Evolutionary conservation across 2,329 filamentous ascomycete species (phyloP), one percentile per base, ranked within the genome.

Genomic region (Hypoxylon sp.): DNA sequence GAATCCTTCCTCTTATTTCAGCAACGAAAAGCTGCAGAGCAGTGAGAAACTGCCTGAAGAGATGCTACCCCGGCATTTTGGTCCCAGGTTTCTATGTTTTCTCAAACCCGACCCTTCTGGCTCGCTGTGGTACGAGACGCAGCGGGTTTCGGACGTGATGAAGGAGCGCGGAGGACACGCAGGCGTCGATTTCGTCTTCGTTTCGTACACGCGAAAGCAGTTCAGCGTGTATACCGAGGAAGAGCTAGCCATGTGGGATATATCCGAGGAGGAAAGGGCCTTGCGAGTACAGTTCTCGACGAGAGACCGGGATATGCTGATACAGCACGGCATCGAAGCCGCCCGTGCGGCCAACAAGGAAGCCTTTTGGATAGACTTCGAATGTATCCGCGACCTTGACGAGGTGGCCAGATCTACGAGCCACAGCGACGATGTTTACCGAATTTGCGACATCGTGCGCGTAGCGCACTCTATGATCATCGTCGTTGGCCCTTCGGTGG

Each of bases 281-380:
- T 10, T 19, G 4, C 19, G 17, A 6, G 10, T 41, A 41, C 15
- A 41, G 37, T n/a, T 41, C 6, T 19, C 37, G n/a, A 3, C 4
- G 41, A 17, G 20, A 24, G 41, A 46, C 8, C 4, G 22, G 20
- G 41, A 19, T n/a, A 26, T 10, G 19, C 20, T 46, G 41, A 4
- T 46, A 13, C 41, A 46, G 11, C n/a, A 46, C 41, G 19, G 41
- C 5, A 17, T 46, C 41, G 41, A 46, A 7, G 41, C 41, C 8
- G 41, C 41, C 20, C 41, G 41, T 10, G 22, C 41, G 13, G 41
- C 41, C 24, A 15, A 26, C 19, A 24, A 24, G 13, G 10, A 13
- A 24, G 41, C 19, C 41, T 46, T 46, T 20, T 46, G 41, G 41
- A 4, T 46, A 46, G 37, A 41, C 37, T 41, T 41, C 11, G 37